Evolutionary conservation across 192 early-diverging fungal species (phyloP).

Genomic region (Podila epicladia): DNA sequence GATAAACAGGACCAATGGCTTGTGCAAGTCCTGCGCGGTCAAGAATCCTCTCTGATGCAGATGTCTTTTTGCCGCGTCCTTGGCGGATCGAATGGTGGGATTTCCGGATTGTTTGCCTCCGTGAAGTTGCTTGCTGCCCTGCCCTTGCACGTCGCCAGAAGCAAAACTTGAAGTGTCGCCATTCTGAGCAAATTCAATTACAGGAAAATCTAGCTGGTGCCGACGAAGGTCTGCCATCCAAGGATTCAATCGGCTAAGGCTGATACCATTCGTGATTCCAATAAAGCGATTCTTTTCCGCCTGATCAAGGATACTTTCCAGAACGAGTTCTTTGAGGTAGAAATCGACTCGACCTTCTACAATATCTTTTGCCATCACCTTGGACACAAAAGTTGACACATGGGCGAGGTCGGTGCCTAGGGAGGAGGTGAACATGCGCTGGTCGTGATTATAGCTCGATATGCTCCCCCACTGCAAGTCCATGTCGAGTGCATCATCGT

Average conservation of each 20-base stretch:
- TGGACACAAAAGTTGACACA: slow-evolving; percentile 61
- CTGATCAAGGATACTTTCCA: slow-evolving; percentile 55
- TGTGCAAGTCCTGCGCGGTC: slow-evolving; percentile 40
- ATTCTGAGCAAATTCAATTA: slow-evolving; percentile 27
- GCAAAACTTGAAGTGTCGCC: background rate
- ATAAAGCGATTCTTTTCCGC: slow-evolving; percentile 56
- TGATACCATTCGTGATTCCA: slow-evolving; percentile 65
- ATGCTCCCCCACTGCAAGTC: slow-evolving; percentile 31
- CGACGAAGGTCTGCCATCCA: slow-evolving; percentile 49
- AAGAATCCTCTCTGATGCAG: slow-evolving; percentile 52
- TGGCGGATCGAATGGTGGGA: slow-evolving; percentile 41
- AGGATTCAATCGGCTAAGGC: slow-evolving; percentile 57
- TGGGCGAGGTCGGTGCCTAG: slow-evolving; percentile 61
- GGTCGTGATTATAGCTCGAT: slow-evolving; percentile 53
- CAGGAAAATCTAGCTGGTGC: slow-evolving; percentile 50
- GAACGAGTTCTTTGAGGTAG: slow-evolving; percentile 64
- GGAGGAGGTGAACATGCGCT: slow-evolving; percentile 59
- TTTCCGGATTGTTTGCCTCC: background rate
- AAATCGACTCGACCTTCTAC: slow-evolving; percentile 64
- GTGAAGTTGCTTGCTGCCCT: background rate
- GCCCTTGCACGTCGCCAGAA: too few species aligned
- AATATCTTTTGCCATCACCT: slow-evolving; percentile 62
- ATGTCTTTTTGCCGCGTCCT: slow-evolving; percentile 56
- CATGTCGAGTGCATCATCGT: slow-evolving; percentile 42
- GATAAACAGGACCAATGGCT: slow-evolving; percentile 60